Evolutionary conservation across 768 basidiomycete species (phyloP).

Genomic region (Omphalotus guepiniiformis): DNA sequence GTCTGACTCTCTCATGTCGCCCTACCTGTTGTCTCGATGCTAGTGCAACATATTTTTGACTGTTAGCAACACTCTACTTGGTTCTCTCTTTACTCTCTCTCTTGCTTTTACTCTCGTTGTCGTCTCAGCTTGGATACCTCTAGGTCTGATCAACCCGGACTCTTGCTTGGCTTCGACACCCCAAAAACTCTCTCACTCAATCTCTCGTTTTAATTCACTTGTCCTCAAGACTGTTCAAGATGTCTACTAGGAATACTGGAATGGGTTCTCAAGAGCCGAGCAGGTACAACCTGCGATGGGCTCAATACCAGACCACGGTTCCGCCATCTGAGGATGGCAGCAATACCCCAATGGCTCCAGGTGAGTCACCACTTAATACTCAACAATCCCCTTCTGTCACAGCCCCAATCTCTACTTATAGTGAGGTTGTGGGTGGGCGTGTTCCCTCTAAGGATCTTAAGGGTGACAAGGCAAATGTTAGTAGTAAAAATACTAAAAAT

Average conservation of each 20-base stretch:
- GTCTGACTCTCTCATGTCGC: too few species aligned
- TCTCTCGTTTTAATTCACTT: neutral
- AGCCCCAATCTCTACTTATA: too few species aligned
- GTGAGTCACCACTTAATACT: too few species aligned
- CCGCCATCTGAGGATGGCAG: neutral
- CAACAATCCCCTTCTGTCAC: too few species aligned
- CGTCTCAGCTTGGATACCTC: neutral
- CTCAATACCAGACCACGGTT: neutral
- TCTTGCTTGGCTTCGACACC: neutral
- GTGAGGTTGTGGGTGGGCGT: too few species aligned
- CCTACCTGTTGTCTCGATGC: too few species aligned
- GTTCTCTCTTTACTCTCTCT: neutral
- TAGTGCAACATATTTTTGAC: slow-evolving; percentile 6
- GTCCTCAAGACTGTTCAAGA: neutral
- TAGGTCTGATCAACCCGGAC: neutral
- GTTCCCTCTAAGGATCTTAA: too few species aligned
- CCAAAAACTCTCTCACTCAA: neutral
- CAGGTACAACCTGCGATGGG: neutral
- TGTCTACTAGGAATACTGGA: too few species aligned
- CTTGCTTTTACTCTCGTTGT: neutral
- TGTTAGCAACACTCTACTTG: too few species aligned
- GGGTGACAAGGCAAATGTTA: neutral
- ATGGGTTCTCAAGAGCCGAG: too few species aligned
- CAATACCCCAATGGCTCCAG: too few species aligned
- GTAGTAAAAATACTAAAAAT: neutral